Percentiles rank a stretch among this genome's conserved stretches.
phyloP scores from a whole-genome alignment of 805 yeast genomes.

The Ogataea allantospora region DNA sequence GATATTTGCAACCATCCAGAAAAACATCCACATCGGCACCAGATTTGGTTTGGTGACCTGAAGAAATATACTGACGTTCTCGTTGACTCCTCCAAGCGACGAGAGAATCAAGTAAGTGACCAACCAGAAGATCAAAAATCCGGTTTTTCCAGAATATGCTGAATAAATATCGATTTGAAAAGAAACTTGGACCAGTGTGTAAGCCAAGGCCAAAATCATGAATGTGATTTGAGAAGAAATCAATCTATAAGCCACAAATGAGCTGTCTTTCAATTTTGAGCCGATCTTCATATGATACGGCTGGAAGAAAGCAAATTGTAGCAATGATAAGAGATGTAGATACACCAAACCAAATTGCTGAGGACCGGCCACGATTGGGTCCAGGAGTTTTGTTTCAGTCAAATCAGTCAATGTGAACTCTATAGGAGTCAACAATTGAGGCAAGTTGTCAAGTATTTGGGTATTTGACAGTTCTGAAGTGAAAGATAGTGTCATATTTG shows the following conservation, averaged over 20 bases:
- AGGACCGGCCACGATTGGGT: conserved; percentile 57
- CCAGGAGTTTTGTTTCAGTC: conserved; percentile 40
- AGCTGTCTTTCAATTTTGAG: conserved; percentile 42
- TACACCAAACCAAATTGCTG: conserved; percentile 70
- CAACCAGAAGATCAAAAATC: conserved; percentile 71
- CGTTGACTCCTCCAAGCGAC: conserved; percentile 70
- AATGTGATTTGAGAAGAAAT: conserved; percentile 50
- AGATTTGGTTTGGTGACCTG: conserved; percentile 53
- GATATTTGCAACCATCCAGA: conserved; percentile 64
- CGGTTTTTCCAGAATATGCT: conserved; percentile 56
- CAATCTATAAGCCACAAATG: conserved; percentile 51
- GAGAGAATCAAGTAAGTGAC: conserved; percentile 59
- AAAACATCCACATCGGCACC: conserved; percentile 64
- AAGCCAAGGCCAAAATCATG: conserved; percentile 51
- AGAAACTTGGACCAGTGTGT: conserved; percentile 59
- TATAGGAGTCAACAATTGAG: conserved; percentile 14
- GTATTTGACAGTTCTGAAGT: conserved; percentile 1
- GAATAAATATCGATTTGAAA: conserved; percentile 58
- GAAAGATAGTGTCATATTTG: conserved; percentile 14
- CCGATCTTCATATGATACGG: conserved; percentile 51
- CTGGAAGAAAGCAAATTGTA: conserved; percentile 58
- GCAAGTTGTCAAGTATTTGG: conserved; percentile 4
- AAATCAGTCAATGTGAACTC: conserved; percentile 42
- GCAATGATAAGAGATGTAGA: conserved; percentile 62
- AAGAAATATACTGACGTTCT: conserved; percentile 52